phyloP scores from a whole-genome alignment of 805 yeast species.

The Yarrowia sp. region DNA sequence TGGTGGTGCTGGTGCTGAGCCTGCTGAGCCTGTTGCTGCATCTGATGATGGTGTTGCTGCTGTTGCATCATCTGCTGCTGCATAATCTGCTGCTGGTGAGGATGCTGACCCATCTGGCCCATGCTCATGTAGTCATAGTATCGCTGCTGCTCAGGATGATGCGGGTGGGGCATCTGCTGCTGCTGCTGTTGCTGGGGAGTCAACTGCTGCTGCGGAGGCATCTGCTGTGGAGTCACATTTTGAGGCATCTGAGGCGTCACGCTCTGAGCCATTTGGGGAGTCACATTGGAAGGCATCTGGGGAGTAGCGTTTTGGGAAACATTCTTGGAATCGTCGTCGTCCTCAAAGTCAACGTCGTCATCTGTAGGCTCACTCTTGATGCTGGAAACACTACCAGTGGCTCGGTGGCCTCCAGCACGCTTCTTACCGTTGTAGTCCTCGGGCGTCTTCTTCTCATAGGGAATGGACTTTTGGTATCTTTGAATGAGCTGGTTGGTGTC shows the following conservation, averaged over 20 bases:
- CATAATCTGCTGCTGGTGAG: conserved; percentile 21
- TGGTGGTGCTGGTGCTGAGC: conserved; percentile 24
- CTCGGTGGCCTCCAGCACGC: not conserved
- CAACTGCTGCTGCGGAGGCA: conserved; percentile 13
- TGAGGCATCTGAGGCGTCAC: conserved; percentile 15
- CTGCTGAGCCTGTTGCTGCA: conserved; percentile 1
- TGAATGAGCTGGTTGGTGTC: conserved; percentile 51
- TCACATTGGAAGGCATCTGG: conserved; percentile 13
- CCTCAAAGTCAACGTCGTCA: conserved; percentile 17
- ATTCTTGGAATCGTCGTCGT: conserved; percentile 10
- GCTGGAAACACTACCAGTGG: conserved; percentile 18
- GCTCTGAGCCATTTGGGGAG: conserved; percentile 20
- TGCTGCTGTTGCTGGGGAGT: conserved; percentile 2
- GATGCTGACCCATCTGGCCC: conserved; percentile 23
- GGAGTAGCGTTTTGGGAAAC: conserved; percentile 22
- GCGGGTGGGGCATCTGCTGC: conserved; percentile 21
- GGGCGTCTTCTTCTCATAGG: conserved; percentile 24
- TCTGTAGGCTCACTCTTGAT: conserved; percentile 27
- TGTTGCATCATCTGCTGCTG: conserved; percentile 23
- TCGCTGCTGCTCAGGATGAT: conserved; percentile 1
- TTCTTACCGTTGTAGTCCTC: conserved; percentile 20
- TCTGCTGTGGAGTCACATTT: conserved; percentile 2
- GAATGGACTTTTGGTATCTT: conserved; percentile 27
- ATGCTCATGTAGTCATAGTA: conserved; percentile 13
- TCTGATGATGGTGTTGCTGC: conserved; percentile 17